Base-by-base conservation (phyloP, 345 rosid species). In the Populus deltoides region DNA sequence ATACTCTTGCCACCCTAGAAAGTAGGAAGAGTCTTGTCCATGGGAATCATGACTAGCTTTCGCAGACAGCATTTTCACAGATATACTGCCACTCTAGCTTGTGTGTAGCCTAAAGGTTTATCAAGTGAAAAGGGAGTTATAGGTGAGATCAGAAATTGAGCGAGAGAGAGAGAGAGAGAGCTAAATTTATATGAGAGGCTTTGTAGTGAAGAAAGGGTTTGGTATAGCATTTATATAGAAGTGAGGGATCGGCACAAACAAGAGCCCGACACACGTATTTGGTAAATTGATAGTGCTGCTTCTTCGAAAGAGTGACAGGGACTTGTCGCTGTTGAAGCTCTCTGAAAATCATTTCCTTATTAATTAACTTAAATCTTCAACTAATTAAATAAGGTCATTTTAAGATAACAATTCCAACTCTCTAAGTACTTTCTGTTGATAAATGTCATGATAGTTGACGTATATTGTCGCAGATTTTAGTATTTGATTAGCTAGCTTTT, bases 1-100 rank as follows among this genome's bases (percentile, higher is more conserved):
- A 25, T 83, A 83, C 20, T 81, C 83, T 71, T 81, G 78, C 88
- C 81, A 74, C 13, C 88, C 88, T 13, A 76, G 36, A 29, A 83
- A 86, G 71, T 81, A 83, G 43, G 83, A 72, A 11, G 81, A 81
- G 25, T 79, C 70, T 73, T 85, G 86, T 1, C 82, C 86, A 31
- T 80, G 82, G 8, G 57, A 57, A 24, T 80, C 55, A 38, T 33
- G 20, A 10, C 24, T 27, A 47, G 71, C 75, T 69, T 75, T 80
- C 35, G 41, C 12, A 5, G 82, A 80, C 78, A 80, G 49, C 82
- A 79, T 79, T 29, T 66, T 72, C 25, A 7, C 24, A 25, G 53
- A 41, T 47, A 47, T 47, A 15, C 53, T 47, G 18, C 53, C 53
- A 47, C 17, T 47, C 53, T 47, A 47, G 16, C 53, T 47, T 47